Evolutionary conservation across 257 asterid genomes (phyloP), one percentile per base, ranked within the genome.

Genomic region (Przewalskia tangutica): DNA sequence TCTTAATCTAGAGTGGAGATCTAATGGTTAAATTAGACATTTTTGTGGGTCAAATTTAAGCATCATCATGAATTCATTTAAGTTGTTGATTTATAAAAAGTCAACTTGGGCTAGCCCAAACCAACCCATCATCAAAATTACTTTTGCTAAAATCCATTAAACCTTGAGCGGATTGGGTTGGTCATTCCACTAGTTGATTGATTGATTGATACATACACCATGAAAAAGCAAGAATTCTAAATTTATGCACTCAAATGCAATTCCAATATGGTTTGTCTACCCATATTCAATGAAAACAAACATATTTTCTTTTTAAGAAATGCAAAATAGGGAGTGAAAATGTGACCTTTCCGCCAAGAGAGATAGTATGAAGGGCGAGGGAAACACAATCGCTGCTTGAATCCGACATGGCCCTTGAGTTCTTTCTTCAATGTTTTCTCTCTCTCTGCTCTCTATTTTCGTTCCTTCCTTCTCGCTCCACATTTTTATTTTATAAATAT

Each of bases 311-410:
- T 38, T 38, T 38, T 38, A 38, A 38, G n/a, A n/a, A 38, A 38
- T 38, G 42, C 32, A 27, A 27, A 27, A 27, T 38, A 38, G 42
- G 6, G n/a, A 71, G 1, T 27, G 32, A 8, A 62, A 46, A 4
- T 20, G 56, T 78, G 42, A 88, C 91, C 91, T 88, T 83, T 80
- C 91, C 91, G 70, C 91, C 91, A 46, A 86, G 88, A 77, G 85
- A 88, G 82, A 86, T 86, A 38, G 89, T 84, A 56, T 86, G 86
- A 38, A 88, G 81, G 71, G 85, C 87, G 17, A 88, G 81, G 76
- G 85, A 83, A 85, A 88, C 84, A 81, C 81, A 83, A 83, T 85
- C 88, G 65, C 82, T 78, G 80, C 82, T 78, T 10, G 85, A 86
- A 36, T 86, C 91, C 58, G 86, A 76, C 91, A 86, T 88, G 84